phyloP scores from a whole-genome alignment of 345 rosid genomes.

The Psidium guajava region DNA sequence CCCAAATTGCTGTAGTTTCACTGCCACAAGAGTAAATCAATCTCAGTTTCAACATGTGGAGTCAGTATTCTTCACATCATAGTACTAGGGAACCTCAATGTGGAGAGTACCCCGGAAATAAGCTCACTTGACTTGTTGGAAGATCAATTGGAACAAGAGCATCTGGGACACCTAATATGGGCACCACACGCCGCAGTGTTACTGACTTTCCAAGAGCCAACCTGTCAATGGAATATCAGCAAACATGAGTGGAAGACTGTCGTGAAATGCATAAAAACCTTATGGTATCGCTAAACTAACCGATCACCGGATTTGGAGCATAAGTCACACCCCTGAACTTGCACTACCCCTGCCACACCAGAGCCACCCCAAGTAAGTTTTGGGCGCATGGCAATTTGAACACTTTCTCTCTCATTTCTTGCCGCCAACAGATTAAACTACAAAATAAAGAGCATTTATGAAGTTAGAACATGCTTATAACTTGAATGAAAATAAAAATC shows the following conservation, averaged over 20 bases:
- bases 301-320: slow-evolving; percentile 75
- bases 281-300: slow-evolving; percentile 31
- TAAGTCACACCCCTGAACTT: slow-evolving; percentile 80
- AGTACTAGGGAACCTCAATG: neutral
- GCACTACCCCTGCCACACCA: slow-evolving; percentile 58
- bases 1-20: slow-evolving; percentile 82
- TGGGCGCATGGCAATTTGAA: slow-evolving; percentile 88
- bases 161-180: slow-evolving; percentile 88
- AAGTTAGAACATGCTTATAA: slow-evolving; percentile 1
- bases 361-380: slow-evolving; percentile 84
- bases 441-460: slow-evolving; percentile 13
- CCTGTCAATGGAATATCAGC: slow-evolving; percentile 32
- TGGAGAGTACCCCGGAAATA: slow-evolving; percentile 65
- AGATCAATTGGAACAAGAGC: slow-evolving; percentile 92
- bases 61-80: neutral
- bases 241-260: slow-evolving; percentile 3
- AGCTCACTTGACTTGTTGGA: slow-evolving; percentile 59
- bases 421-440: slow-evolving; percentile 90
- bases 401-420: slow-evolving; percentile 93
- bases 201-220: slow-evolving; percentile 71
- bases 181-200: slow-evolving; percentile 56
- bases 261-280: neutral
- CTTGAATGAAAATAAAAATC: neutral
- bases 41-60: neutral
- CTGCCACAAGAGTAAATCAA: slow-evolving; percentile 24